Percentiles rank a stretch among this genome's conserved stretches.
These are phyloP conservation scores for Capronia coronata DNA, from an alignment of 2,329 filamentous ascomycete species.

Conservation along the genomic window DNA sequence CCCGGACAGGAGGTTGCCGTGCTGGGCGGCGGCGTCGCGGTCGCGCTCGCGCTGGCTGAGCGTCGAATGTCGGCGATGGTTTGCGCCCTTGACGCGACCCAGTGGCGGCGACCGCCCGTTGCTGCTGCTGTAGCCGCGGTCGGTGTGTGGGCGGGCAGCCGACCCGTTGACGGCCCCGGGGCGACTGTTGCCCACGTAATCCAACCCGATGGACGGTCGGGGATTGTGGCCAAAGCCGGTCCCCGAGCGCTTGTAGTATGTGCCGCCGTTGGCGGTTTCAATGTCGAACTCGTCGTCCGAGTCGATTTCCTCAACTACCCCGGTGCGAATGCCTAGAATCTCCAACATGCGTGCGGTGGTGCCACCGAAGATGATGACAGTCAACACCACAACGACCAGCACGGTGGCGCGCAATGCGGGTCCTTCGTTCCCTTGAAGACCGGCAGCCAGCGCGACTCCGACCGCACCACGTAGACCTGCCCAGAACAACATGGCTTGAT, in stretches of 20 bases:
- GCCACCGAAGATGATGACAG: constrained; percentile 96
- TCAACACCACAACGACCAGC: constrained; percentile 93
- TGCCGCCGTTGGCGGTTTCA: constrained; percentile 63
- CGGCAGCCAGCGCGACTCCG: constrained; percentile 86
- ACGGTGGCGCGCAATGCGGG: constrained; percentile 86
- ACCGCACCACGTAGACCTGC: constrained; percentile 91
- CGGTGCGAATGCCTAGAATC: constrained; percentile 91
- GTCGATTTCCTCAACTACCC: constrained; percentile 93
- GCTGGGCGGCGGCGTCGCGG: constrained; percentile 43
- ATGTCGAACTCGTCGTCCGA: constrained; percentile 99
- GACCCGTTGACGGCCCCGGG: constrained; percentile 30
- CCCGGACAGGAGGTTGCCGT: constrained; percentile 45
- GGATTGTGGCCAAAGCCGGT: constrained; percentile 71
- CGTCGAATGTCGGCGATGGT: constrained; percentile 47
- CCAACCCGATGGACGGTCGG: constrained; percentile 52
- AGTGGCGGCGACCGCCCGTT: constrained; percentile 48
- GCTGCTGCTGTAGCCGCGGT: constrained; percentile 52
- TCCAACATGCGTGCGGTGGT: constrained; percentile 97
- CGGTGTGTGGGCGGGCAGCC: constrained; percentile 13
- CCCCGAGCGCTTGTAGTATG: constrained; percentile 74
- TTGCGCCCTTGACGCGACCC: constrained; percentile 31
- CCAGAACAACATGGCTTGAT: constrained; percentile 99
- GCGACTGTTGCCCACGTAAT: constrained; percentile 42
- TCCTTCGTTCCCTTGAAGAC: constrained; percentile 73
- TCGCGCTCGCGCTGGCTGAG: constrained; percentile 43